Evolutionary conservation across 2,329 filamentous ascomycete species (phyloP).

Genomic region (Mariannaea elegans): DNA sequence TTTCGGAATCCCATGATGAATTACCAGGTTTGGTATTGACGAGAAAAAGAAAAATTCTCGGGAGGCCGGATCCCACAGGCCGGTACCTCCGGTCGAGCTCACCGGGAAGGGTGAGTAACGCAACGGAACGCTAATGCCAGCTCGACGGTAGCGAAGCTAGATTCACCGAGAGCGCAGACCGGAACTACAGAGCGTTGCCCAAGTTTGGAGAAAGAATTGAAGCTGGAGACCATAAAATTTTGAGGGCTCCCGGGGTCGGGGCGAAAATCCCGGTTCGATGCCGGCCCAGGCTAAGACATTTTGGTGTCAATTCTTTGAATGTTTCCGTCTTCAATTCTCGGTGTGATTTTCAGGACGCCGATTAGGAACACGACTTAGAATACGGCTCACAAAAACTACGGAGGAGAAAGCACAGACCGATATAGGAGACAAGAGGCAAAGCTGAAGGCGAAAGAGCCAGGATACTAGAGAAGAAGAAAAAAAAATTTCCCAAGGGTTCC

Average conservation of each 20-base stretch:
- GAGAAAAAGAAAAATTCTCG: neutral
- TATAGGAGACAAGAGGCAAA: neutral
- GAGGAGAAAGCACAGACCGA: neutral
- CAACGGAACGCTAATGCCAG: slow-evolving; percentile 25
- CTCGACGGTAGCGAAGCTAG: neutral
- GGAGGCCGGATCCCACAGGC: slow-evolving; percentile 15
- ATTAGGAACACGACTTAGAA: too few species aligned
- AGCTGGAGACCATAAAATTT: neutral
- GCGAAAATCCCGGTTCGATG: slow-evolving; percentile 28
- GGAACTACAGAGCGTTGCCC: neutral
- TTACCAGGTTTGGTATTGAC: neutral
- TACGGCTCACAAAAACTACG: neutral
- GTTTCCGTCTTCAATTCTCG: neutral
- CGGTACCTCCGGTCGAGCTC: slow-evolving; percentile 25
- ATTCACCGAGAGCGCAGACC: neutral
- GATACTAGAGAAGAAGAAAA: slow-evolving; percentile 8
- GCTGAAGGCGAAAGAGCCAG: slow-evolving; percentile 11
- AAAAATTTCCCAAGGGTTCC: slow-evolving; percentile 15
- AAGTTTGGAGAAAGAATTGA: slow-evolving; percentile 14
- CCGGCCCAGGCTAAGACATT: neutral
- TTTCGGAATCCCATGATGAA: slow-evolving; percentile 7
- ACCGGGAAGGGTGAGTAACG: slow-evolving; percentile 12
- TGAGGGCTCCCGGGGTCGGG: slow-evolving; percentile 27
- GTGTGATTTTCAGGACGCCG: neutral
- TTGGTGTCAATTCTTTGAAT: neutral